These are phyloP conservation scores for Petunia hybrid DNA, from an alignment of 305 asterid genomes.

Conservation along the genomic window DNA sequence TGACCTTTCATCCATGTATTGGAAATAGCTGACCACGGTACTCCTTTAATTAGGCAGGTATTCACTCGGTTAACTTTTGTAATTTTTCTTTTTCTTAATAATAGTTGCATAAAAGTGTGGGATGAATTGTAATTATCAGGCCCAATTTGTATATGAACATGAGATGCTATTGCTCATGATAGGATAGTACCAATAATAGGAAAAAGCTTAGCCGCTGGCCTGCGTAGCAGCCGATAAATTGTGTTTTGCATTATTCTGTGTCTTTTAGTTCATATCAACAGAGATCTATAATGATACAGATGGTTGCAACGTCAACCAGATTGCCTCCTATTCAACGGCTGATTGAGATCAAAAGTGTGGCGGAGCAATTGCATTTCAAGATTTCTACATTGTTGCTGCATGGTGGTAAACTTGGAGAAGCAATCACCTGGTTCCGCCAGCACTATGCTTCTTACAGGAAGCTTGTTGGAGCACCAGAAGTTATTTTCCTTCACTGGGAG, in stretches of 20 bases:
- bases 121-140: neutral
- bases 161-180: neutral
- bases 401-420: slow-evolving; percentile 85
- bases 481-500: slow-evolving; percentile 90
- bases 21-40: slow-evolving; percentile 24
- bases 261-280: slow-evolving; percentile 17
- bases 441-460: slow-evolving; percentile 71
- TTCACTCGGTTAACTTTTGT: neutral
- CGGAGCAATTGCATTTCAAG: slow-evolving; percentile 90
- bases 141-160: neutral
- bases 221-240: slow-evolving; percentile 27
- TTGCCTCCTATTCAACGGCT: slow-evolving; percentile 88
- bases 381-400: slow-evolving; percentile 85
- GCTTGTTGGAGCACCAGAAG: slow-evolving; percentile 80
- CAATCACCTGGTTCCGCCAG: slow-evolving; percentile 84
- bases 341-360: slow-evolving; percentile 85
- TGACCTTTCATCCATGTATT: slow-evolving; percentile 18
- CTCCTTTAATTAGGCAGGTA: neutral
- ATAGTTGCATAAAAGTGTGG: slow-evolving; percentile 4
- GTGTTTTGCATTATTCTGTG: slow-evolving; percentile 27
- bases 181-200: neutral
- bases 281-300: slow-evolving; percentile 49
- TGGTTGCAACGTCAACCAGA: slow-evolving; percentile 88
- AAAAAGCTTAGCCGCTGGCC: slow-evolving; percentile 16
- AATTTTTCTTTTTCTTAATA: slow-evolving; percentile 16